These are phyloP conservation scores for Volvox reticuliferus DNA, from an alignment of 139 green algal species.

Conservation along the genomic window DNA sequence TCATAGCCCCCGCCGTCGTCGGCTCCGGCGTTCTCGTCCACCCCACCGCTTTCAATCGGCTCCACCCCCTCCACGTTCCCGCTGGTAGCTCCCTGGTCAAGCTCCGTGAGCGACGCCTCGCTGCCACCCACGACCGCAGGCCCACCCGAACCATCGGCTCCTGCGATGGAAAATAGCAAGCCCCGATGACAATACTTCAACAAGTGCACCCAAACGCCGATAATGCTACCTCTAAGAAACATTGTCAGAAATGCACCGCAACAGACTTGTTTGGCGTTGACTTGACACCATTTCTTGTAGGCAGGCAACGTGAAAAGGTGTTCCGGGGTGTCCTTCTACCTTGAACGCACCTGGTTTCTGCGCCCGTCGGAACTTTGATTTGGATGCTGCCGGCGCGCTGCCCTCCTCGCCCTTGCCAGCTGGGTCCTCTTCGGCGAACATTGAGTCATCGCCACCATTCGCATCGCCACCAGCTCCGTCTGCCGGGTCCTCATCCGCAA, in stretches of 20 bases:
- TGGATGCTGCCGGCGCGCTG: not conserved
- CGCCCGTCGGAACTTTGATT: conserved; percentile 42
- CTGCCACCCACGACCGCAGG: not conserved
- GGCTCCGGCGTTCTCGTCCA: not conserved
- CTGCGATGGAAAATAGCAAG: not conserved
- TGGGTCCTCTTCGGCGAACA: conserved; percentile 31
- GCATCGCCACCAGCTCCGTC: not conserved
- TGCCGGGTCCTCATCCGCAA: conserved; percentile 16
- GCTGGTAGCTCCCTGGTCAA: not conserved
- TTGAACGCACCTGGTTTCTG: conserved; percentile 29
- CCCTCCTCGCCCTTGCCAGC: not conserved
- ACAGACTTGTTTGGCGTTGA: no score
- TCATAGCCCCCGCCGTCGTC: not conserved
- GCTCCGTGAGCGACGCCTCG: conserved; percentile 17
- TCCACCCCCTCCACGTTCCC: not conserved
- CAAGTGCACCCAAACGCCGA: no score
- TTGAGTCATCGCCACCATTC: conserved; percentile 9
- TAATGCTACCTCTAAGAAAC: no score
- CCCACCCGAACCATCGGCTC: not conserved
- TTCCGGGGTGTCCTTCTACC: no score
- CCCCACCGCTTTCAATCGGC: not conserved
- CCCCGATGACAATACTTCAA: no score
- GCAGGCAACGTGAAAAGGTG: no score
- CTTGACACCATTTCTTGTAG: no score
- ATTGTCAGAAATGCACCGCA: no score